Evolutionary conservation across 1,139 yeast species (phyloP), one percentile per base, ranked within the genome.

Genomic region (Protomyces gravidus): DNA sequence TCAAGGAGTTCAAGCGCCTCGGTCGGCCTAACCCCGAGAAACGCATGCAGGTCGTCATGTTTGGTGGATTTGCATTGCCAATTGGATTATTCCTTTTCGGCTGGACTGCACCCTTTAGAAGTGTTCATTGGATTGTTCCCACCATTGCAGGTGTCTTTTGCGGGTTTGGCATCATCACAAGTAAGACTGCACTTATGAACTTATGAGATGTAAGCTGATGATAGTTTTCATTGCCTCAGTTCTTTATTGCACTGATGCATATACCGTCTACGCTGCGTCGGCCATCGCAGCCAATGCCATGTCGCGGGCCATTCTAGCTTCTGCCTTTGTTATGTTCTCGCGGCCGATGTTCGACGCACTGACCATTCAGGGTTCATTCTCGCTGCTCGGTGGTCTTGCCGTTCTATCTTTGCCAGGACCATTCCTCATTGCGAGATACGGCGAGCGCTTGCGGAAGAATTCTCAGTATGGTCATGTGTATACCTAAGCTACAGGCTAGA

Each of bases 241-340:
- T 65, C 73, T 76, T 52, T 82, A 82, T 65, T 73, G 82, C 36
- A 79, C 79, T 11, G 80, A 80, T 68, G 78, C 82, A 0, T 83
- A 80, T 67, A 71, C 76, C 42, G 70, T 72, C 13, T 78, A 76
- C 63, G 81, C 85, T 19, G 89, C 89, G 0, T 80, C 86, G 15
- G 87, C 85, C 0, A 72, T 84, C 71, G 89, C 88, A 13, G 86
- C 86, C 7, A 84, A 84, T 68, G 79, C 84, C 47, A 76, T 84
- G 62, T 73, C 82, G 57, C 77, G 89, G 68, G 81, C 84, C 61
- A 64, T 77, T 7, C 71, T 82, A 74, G 84, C 86, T 5, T 82
- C 85, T 7, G 79, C 83, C 0, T 84, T 85, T 72, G 89, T 50
- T 32, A 46, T 45, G 58, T 64, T 40, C 59, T 45, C 51, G 19